Evolutionary conservation across 768 basidiomycete genomes (phyloP), one percentile per base, ranked within the genome.

Genomic region (Cytidiella melzeri): DNA sequence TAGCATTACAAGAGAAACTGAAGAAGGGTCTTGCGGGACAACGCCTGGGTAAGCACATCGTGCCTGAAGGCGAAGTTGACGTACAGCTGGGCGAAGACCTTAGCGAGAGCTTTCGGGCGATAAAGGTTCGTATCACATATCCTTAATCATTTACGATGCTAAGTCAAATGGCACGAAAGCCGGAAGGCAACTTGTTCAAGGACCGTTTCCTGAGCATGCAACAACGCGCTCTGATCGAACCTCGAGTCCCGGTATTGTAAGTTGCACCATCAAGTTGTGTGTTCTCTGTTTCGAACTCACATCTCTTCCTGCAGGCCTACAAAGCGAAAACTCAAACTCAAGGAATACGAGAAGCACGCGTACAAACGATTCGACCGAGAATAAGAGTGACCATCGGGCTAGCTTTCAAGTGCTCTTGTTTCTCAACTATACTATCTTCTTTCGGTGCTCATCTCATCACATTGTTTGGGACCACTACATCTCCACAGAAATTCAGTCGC

Each of bases 51-150:
- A 93, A 83, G 63, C 83, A 94, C 58, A 74, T 73, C 30, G 84
- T 94, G 0, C 80, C 79, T 1, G 80, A 78, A 56, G 76, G 71
- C 12, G 71, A 74, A 27, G 75, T 93, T 3, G 87, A 84, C 40
- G 92, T 97, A 13, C 93, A 96, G 66, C 74, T 95, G 0, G 90
- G 90, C 2, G 93, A 95, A 54, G 91, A 96, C 61, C 66, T 96
- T 43, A 86, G 77, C 48, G 93, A 96, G 67, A 92, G 74, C 59
- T 67, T 95, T 58, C 73, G 93, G 48, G 82, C 73, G 36, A 68
- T 97, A 59, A 92, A 92, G 82, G 92, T 89, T 45, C 38, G 76
- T 67, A 34, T 18, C 39, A 3, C 13, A 41, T 11, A 12, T 34
- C 7, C 10, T 24, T 13, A 41, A 10, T 45, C 10, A 7, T 38